Conservation (phyloP, 352 stramenopile species). For the Globisporangium lucens region DNA sequence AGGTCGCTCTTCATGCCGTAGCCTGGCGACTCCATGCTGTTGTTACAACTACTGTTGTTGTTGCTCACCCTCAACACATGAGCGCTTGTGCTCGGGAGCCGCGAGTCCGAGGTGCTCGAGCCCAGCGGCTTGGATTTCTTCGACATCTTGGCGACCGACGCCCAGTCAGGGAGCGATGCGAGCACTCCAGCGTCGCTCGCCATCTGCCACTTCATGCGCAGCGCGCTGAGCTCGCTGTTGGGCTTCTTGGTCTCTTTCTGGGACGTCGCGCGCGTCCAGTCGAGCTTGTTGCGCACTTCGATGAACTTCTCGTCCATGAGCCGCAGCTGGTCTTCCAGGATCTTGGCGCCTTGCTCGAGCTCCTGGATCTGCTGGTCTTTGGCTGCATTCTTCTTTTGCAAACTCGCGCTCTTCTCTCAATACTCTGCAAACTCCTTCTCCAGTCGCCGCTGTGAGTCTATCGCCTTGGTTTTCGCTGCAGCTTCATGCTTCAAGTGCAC, state of each 20-base stretch:
- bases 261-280: constrained; percentile 89
- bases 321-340: constrained; percentile 94
- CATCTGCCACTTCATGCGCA: constrained; percentile 79
- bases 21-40: constrained; percentile 9
- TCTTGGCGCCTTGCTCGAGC: constrained; percentile 90
- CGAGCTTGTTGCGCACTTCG: constrained; percentile 94
- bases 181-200: constrained; percentile 54
- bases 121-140: constrained; percentile 42
- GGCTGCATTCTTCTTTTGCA: constrained; percentile 77
- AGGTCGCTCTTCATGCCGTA: constrained; percentile 11
- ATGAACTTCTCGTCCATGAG: constrained; percentile 98
- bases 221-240: constrained; percentile 47
- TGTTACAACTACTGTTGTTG: constrained; percentile 31
- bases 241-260: constrained; percentile 82
- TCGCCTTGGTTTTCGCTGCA: constrained; percentile 87
- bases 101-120: constrained; percentile 50
- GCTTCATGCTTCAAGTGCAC: constrained; percentile 95
- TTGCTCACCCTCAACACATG: background rate
- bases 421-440: constrained; percentile 82
- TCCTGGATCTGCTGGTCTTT: constrained; percentile 90
- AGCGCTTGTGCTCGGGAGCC: constrained; percentile 22
- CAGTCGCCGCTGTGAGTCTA: constrained; percentile 65
- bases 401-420: constrained; percentile 46
- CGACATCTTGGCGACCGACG: constrained; percentile 21
- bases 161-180: constrained; percentile 46